A percentile compares a stretch with the other conserved stretches of the same genome.
Conservation (phyloP, 805 yeast species). For the Saitoella complicata region DNA sequence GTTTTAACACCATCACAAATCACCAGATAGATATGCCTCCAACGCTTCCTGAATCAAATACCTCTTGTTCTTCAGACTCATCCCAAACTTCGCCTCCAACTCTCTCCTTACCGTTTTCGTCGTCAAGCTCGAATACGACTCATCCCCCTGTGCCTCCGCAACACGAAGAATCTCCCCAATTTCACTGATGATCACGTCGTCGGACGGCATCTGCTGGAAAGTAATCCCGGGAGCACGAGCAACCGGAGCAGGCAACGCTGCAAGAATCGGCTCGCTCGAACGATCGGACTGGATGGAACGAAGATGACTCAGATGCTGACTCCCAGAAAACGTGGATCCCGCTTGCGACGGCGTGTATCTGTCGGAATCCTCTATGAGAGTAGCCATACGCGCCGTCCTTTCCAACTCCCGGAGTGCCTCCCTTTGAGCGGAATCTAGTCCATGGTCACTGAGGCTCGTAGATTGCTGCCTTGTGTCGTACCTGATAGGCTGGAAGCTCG, state of each 20-base stretch:
- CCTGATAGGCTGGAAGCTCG: no score
- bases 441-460: no score
- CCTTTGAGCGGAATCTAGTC: no score
- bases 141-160: slow-evolving; percentile 16
- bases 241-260: slow-evolving; percentile 3
- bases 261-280: not conserved
- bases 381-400: not conserved
- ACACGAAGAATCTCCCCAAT: slow-evolving; percentile 23
- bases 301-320: not conserved
- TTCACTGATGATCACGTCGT: slow-evolving; percentile 22
- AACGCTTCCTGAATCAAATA: no score
- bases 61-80: no score
- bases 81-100: slow-evolving; percentile 21
- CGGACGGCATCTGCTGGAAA: slow-evolving; percentile 20
- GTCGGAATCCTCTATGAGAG: not conserved
- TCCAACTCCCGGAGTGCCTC: no score
- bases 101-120: slow-evolving; percentile 23
- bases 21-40: no score
- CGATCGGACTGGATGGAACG: not conserved
- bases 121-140: slow-evolving; percentile 21
- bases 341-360: not conserved
- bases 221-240: slow-evolving; percentile 15
- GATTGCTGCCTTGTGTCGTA: no score
- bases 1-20: no score
- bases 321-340: not conserved